Percentiles rank a stretch among this genome's conserved stretches.
Evolutionary conservation across 2,329 filamentous ascomycete species (phyloP).

Genomic region (Xylaria digitata): DNA sequence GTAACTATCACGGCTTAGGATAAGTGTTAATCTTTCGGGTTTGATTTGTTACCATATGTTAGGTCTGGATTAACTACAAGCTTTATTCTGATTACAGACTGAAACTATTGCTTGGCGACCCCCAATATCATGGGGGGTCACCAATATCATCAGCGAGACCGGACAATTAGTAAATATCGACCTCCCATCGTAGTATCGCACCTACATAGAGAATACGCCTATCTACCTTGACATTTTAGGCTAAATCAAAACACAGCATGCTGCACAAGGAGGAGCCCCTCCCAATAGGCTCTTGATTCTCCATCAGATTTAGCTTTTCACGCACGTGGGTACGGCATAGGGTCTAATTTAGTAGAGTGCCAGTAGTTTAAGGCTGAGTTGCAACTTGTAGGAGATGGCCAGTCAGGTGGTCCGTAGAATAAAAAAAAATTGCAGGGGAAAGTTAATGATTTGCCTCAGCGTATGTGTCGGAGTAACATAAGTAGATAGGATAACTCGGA

Average conservation of each 20-base stretch:
- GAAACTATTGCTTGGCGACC: constrained; percentile 24
- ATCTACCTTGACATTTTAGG: constrained; percentile 4
- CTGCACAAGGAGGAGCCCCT: not conserved
- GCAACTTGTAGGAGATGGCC: not conserved
- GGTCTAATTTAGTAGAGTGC: not conserved
- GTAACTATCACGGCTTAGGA: not conserved
- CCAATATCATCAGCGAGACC: constrained; percentile 25
- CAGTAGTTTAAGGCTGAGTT: constrained; percentile 12
- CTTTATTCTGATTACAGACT: not conserved
- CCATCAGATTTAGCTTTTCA: constrained; percentile 11
- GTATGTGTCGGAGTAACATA: not conserved
- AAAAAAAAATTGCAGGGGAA: not conserved
- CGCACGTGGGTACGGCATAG: constrained; percentile 21
- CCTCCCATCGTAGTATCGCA: constrained; percentile 1
- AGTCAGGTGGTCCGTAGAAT: not conserved
- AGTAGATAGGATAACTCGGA: not conserved
- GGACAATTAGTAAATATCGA: constrained; percentile 17
- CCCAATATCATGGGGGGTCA: not conserved
- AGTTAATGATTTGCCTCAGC: not conserved
- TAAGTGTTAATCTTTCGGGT: constrained; percentile 1
- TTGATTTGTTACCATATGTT: constrained; percentile 2
- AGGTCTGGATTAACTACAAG: not conserved
- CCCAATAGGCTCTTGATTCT: not conserved
- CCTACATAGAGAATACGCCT: not conserved
- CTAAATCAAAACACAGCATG: constrained; percentile 7